Evolutionary conservation across 345 rosid species (phyloP), one percentile per base, ranked within the genome.

Genomic region (Psidium friedrichsthalianum): DNA sequence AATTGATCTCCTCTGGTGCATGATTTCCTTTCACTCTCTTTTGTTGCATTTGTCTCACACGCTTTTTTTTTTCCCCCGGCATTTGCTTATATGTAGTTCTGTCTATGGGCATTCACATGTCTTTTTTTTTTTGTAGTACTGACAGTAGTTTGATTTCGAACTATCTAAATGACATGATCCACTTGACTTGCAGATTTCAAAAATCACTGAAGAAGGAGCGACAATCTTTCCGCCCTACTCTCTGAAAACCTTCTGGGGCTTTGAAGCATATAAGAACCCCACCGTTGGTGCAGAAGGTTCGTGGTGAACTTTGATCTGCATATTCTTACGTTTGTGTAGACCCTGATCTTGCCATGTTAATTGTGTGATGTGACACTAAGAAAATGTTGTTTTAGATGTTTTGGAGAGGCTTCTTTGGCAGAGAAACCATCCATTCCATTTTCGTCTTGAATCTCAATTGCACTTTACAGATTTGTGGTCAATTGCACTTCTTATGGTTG

Each of bases 191-290:
- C 94, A 97, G 99, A 94, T 97, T 82, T 94, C 98, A 15, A 97
- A 97, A 92, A 94, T 95, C 82, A 95, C 99, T 0, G 97, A 93
- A 86, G 98, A 95, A 92, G 96, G 98, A 1, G 92, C 92, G 11
- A 95, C 98, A 8, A 85, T 94, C 12, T 95, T 96, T 8, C 98
- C 88, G 86, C 98, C 99, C 27, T 97, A 97, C 89, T 87, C 99
- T n/a, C 85, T 97, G 93, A 97, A 92, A 90, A 96, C 98, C 5
- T 92, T 86, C 89, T 97, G 99, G 99, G 96, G 93, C 57, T 95
- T 93, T 84, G 64, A 92, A 25, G 93, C 98, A 52, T 96, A 94
- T 86, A 84, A 91, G 86, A 95, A 97, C 90, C 98, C 98, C 51
- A 88, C 96, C 8, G 95, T 86, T 32, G 94, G 98, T 80, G 99